Conservation (phyloP, 139 green algal genomes). For the Choricystis sp. region DNA sequence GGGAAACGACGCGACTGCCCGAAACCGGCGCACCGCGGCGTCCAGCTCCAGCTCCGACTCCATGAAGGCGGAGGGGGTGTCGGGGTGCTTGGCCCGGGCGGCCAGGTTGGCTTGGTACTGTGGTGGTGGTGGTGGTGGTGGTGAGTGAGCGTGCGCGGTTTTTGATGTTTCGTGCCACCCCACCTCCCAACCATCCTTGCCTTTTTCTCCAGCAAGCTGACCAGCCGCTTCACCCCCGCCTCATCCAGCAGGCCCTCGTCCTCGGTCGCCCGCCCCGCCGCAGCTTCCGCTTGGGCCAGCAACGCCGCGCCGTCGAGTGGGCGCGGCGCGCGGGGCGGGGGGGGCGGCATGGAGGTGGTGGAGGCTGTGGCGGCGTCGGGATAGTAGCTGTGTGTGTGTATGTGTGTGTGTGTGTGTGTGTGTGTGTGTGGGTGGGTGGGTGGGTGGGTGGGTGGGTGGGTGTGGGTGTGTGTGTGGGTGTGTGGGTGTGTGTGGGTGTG, state of each 20-base stretch:
- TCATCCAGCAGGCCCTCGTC: neutral
- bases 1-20: slow-evolving; percentile 28
- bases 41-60: slow-evolving; percentile 91
- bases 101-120: slow-evolving; percentile 64
- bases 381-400: slow-evolving; percentile 19
- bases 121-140: neutral
- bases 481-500: too few species aligned
- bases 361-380: neutral
- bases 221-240: neutral
- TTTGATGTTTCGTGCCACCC: neutral
- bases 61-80: slow-evolving; percentile 80
- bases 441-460: too few species aligned
- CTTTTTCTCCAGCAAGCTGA: neutral
- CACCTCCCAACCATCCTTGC: neutral
- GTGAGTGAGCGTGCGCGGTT: neutral
- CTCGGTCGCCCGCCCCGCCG: too few species aligned
- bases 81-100: slow-evolving; percentile 59
- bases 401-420: too few species aligned
- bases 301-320: neutral
- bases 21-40: slow-evolving; percentile 28
- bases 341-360: neutral
- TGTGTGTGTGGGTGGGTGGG: too few species aligned
- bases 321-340: too few species aligned
- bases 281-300: slow-evolving; percentile 5
- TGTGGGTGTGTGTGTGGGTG: too few species aligned